These are phyloP conservation scores for Penicillium frequentans DNA, from an alignment of 2,329 filamentous ascomycete genomes.

Conservation along the genomic window DNA sequence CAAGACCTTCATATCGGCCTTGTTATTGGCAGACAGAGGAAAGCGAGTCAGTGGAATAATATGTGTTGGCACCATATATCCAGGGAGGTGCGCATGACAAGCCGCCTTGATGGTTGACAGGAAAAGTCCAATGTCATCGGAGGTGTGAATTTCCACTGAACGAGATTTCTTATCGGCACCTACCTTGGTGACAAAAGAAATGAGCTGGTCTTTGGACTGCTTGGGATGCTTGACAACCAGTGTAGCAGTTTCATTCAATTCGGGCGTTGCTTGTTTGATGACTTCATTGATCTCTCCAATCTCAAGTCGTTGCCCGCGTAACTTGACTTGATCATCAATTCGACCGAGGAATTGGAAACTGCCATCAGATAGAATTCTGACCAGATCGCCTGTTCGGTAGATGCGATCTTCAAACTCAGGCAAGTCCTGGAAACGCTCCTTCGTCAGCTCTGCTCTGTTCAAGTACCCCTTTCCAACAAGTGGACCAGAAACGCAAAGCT, in stretches of 20 bases:
- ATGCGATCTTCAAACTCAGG: constrained; percentile 59
- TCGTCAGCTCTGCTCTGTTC: constrained; percentile 74
- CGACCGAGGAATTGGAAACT: constrained; percentile 86
- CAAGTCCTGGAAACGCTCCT: constrained; percentile 71
- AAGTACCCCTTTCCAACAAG: constrained; percentile 89
- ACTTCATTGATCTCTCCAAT: constrained; percentile 88
- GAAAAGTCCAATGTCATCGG: constrained; percentile 39
- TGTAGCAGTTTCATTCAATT: constrained; percentile 70
- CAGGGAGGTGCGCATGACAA: constrained; percentile 70
- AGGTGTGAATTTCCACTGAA: constrained; percentile 38
- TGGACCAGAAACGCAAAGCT: constrained; percentile 83
- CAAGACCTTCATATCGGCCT: constrained; percentile 73
- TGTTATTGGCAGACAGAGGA: constrained; percentile 86
- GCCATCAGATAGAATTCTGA: constrained; percentile 74
- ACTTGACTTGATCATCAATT: constrained; percentile 88
- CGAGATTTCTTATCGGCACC: constrained; percentile 15
- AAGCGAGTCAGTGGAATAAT: constrained; percentile 70
- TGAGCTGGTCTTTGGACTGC: constrained; percentile 77
- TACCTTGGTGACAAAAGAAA: constrained; percentile 65
- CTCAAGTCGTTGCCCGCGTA: constrained; percentile 84
- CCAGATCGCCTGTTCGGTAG: constrained; percentile 87
- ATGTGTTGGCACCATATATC: constrained; percentile 90
- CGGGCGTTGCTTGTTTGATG: constrained; percentile 61
- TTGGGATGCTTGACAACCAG: constrained; percentile 70
- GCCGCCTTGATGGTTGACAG: constrained; percentile 54